Conservation (phyloP, 108 stramenopile genomes). For the Seminavis robusta region DNA sequence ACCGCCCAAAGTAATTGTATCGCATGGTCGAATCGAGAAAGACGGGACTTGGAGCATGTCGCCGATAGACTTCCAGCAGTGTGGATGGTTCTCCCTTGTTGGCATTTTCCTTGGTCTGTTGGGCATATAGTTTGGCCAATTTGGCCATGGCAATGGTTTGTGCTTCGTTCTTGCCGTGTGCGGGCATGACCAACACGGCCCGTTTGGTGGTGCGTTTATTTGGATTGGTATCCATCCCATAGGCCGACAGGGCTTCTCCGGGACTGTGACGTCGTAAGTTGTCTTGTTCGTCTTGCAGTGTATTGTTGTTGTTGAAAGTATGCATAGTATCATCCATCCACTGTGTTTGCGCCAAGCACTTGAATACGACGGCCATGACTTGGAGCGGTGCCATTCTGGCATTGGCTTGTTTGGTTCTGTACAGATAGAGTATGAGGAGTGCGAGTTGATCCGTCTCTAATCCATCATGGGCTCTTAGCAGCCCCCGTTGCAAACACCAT, state of each 20-base stretch:
- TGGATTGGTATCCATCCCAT: neutral
- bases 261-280: conserved; percentile 6
- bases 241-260: too few relatives aligned
- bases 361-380: conserved; percentile 71
- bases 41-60: conserved; percentile 46
- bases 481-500: conserved; percentile 81
- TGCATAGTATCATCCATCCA: conserved; percentile 76
- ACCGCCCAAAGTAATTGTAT: conserved; percentile 69
- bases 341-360: conserved; percentile 63
- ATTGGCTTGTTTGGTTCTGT: conserved; percentile 61
- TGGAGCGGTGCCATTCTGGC: conserved; percentile 71
- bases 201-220: conserved; percentile 11
- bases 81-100: conserved; percentile 32
- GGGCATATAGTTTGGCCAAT: conserved; percentile 48
- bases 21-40: conserved; percentile 82
- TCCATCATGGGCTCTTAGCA: conserved; percentile 74
- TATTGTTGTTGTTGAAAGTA: neutral
- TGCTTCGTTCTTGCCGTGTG: conserved; percentile 35
- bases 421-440: conserved; percentile 56
- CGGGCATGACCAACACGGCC: conserved; percentile 61
- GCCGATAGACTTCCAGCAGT: conserved; percentile 53
- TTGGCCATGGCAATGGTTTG: conserved; percentile 47
- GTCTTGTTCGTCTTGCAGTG: neutral
- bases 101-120: conserved; percentile 35
- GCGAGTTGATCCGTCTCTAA: conserved; percentile 58